Evolutionary conservation across 805 yeast genomes (phyloP).

Genomic region (Wickerhamomyces chambardii): DNA sequence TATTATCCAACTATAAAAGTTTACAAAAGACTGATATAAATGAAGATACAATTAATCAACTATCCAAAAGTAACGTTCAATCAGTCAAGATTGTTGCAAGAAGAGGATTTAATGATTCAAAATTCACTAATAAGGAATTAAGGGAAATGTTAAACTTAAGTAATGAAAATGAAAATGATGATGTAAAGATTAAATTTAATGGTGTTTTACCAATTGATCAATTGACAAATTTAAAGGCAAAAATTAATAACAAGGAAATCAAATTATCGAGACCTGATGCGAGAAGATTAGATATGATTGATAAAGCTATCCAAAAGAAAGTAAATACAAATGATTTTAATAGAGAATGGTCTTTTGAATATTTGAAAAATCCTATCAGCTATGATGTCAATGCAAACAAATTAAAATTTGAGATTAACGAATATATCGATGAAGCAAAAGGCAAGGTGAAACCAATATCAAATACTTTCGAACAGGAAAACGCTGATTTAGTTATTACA

Average conservation of each 20-base stretch:
- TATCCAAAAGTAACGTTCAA: slow-evolving; percentile 45
- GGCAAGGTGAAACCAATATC: slow-evolving; percentile 17
- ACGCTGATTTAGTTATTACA: slow-evolving; percentile 61
- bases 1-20: slow-evolving; percentile 48
- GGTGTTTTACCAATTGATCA: slow-evolving; percentile 12
- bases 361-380: slow-evolving; percentile 30
- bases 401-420: slow-evolving; percentile 11
- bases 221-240: too few species aligned
- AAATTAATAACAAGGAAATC: slow-evolving; percentile 11
- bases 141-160: slow-evolving; percentile 60
- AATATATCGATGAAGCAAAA: slow-evolving; percentile 6
- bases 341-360: slow-evolving; percentile 58
- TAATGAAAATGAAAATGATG: background rate
- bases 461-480: slow-evolving; percentile 17
- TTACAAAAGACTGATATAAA: slow-evolving; percentile 73
- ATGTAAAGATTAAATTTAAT: slow-evolving; percentile 6
- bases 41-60: slow-evolving; percentile 41
- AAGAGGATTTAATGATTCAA: slow-evolving; percentile 77
- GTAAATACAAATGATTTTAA: background rate
- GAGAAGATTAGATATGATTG: slow-evolving; percentile 48
- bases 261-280: slow-evolving; percentile 44
- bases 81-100: slow-evolving; percentile 73
- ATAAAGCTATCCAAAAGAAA: background rate
- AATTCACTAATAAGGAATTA: slow-evolving; percentile 88
- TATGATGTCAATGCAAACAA: slow-evolving; percentile 7